These are phyloP conservation scores for Ganoderma resinaceum DNA, from an alignment of 1,284 basidiomycete genomes.

Conservation along the genomic window DNA sequence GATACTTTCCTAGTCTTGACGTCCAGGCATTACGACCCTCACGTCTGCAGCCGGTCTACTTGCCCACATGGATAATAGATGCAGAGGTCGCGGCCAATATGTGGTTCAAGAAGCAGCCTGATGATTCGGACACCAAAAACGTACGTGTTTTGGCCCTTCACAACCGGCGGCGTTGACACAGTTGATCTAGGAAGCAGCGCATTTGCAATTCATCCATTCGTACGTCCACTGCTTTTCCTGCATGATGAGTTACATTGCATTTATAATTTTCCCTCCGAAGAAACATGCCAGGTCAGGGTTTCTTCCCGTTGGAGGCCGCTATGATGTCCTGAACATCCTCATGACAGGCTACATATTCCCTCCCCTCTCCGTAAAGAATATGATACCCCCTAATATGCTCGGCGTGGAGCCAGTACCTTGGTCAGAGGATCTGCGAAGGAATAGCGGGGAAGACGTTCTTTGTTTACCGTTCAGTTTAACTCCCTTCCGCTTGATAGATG, in stretches of 20 bases:
- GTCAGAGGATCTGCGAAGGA: conserved; percentile 39
- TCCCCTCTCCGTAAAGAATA: conserved; percentile 41
- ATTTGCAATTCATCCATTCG: conserved; percentile 22
- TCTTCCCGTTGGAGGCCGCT: neutral
- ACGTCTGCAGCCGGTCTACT: conserved; percentile 55
- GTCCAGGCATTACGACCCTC: conserved; percentile 39
- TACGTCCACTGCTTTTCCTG: conserved; percentile 15
- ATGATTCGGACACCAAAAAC: conserved; percentile 17
- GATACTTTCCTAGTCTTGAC: conserved; percentile 38
- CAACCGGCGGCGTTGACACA: neutral
- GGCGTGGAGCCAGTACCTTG: conserved; percentile 39
- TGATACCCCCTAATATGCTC: conserved; percentile 30
- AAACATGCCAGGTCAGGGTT: conserved; percentile 36
- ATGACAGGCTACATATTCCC: conserved; percentile 35
- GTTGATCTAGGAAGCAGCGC: conserved; percentile 15
- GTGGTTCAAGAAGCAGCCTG: conserved; percentile 30
- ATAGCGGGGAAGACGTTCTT: conserved; percentile 45
- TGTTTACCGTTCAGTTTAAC: conserved; percentile 32
- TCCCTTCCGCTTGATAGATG: conserved; percentile 27
- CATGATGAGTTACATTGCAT: neutral
- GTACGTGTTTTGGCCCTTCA: conserved; percentile 9
- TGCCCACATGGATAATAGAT: conserved; percentile 68
- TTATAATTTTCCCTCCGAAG: conserved; percentile 14
- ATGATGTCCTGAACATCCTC: neutral
- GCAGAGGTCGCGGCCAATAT: conserved; percentile 51